Evolutionary conservation across 2,329 filamentous ascomycete genomes (phyloP).

Genomic region (Botryotinia convoluta): DNA sequence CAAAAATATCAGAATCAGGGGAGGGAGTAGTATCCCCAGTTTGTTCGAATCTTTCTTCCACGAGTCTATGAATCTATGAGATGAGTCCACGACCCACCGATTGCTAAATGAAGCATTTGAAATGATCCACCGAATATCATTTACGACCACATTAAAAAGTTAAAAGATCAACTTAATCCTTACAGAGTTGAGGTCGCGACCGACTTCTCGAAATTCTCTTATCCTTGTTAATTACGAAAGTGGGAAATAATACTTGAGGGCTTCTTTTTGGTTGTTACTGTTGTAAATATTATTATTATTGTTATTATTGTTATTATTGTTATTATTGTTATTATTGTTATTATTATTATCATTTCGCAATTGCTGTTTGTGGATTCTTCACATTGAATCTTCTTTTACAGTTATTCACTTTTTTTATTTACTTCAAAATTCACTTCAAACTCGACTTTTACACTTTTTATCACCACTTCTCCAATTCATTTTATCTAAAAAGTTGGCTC

Average conservation of each 20-base stretch:
- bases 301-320: background rate
- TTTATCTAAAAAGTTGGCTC: background rate
- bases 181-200: background rate
- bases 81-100: background rate
- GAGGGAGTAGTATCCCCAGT: background rate
- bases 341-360: background rate
- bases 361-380: background rate
- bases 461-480: background rate
- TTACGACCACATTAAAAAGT: background rate
- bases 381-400: background rate
- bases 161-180: conserved; percentile 3
- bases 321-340: background rate
- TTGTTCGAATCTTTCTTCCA: background rate
- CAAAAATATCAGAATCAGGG: background rate
- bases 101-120: background rate
- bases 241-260: background rate
- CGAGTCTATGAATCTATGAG: background rate
- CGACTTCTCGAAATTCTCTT: background rate
- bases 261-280: background rate
- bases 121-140: conserved; percentile 3
- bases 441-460: background rate
- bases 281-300: background rate
- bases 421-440: background rate
- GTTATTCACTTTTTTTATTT: background rate
- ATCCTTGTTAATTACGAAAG: background rate